Conservation (phyloP, 768 basidiomycete genomes). For the Boletus subparvulus region DNA sequence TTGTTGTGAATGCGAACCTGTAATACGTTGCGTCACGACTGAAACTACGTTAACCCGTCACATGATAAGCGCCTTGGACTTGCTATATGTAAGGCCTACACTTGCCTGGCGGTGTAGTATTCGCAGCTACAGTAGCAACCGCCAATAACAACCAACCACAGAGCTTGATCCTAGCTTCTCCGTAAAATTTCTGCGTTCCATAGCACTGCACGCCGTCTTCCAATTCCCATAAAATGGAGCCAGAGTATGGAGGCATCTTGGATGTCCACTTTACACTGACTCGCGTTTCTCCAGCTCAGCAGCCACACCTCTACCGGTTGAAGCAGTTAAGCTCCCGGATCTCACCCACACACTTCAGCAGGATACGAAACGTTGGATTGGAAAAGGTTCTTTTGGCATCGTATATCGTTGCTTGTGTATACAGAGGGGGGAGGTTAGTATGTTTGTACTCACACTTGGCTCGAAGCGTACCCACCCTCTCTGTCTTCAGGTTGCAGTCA, state of each 20-base stretch:
- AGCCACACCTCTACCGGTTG: background rate
- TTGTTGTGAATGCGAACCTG: no score
- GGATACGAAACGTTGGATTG: background rate
- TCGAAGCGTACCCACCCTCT: background rate
- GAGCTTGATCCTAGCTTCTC: no score
- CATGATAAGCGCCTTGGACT: no score
- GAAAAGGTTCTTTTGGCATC: background rate
- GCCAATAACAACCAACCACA: no score
- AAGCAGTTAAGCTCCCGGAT: background rate
- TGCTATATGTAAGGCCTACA: no score
- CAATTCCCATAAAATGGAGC: background rate
- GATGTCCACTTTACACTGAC: background rate
- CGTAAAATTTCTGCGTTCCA: background rate
- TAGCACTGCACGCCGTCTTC: background rate
- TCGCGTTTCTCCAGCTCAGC: background rate
- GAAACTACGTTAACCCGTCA: no score
- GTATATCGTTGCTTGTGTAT: background rate
- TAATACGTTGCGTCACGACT: no score
- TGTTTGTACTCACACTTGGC: no score
- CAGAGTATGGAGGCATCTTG: background rate
- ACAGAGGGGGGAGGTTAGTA: background rate
- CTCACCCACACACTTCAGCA: background rate
- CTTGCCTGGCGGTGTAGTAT: no score
- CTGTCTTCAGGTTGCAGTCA: constrained; percentile 3
- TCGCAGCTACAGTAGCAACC: no score